phyloP scores from a whole-genome alignment of 768 basidiomycete species.

The Cystoderma amianthinum region DNA sequence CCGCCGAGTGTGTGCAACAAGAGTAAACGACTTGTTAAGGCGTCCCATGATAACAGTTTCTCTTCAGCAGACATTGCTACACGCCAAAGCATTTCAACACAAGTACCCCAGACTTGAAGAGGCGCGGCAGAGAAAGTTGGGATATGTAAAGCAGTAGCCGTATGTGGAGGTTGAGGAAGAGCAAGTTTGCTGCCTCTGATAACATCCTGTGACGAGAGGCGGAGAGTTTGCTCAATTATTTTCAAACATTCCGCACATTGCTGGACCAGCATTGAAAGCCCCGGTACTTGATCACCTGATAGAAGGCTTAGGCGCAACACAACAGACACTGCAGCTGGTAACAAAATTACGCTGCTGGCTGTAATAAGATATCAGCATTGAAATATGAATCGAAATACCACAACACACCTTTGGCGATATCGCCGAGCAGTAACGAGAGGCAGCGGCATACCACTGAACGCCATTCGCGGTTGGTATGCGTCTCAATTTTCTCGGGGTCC shows the following conservation, averaged over 20 bases:
- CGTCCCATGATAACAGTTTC: constrained; percentile 36
- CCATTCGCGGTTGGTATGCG: constrained; percentile 56
- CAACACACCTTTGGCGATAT: constrained; percentile 4
- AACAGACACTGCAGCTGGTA: constrained; percentile 16
- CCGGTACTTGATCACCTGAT: constrained; percentile 12
- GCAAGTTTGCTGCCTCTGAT: not conserved
- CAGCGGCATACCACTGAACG: constrained; percentile 47
- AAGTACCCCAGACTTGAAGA: constrained; percentile 38
- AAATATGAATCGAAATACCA: not conserved
- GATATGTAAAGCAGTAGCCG: constrained; percentile 28
- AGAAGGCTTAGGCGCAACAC: constrained; percentile 29
- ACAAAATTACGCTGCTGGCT: not conserved
- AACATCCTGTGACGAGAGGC: constrained; percentile 4
- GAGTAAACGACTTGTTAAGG: constrained; percentile 46
- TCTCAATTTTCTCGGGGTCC: constrained; percentile 44
- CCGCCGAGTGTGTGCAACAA: constrained; percentile 47
- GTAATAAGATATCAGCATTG: not conserved
- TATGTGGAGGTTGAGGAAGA: constrained; percentile 20
- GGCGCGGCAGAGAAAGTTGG: constrained; percentile 14
- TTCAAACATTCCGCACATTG: constrained; percentile 18
- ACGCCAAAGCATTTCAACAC: constrained; percentile 52
- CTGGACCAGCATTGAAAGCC: constrained; percentile 23
- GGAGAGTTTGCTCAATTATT: constrained; percentile 16
- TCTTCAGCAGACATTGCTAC: constrained; percentile 32
- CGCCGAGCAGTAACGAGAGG: constrained; percentile 31